Conservation (phyloP, 1,284 basidiomycete genomes). For the Quambalaria eucalypti region DNA sequence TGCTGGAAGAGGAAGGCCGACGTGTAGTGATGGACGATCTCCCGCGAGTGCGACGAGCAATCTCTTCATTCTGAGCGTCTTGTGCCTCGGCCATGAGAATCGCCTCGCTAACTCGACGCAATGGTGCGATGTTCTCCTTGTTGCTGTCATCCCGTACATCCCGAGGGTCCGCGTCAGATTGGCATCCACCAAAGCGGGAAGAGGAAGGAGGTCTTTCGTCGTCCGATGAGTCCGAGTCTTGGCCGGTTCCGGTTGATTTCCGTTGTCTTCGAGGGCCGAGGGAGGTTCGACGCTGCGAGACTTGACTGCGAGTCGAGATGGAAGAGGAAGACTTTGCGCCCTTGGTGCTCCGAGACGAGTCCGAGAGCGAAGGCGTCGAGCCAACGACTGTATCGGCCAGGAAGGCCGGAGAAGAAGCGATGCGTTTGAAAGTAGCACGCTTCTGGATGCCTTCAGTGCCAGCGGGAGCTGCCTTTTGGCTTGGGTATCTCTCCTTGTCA, state of each 20-base stretch:
- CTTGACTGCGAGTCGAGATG: not conserved
- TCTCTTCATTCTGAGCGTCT: conserved; percentile 22
- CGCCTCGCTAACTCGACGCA: conserved; percentile 19
- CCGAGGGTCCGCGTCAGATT: not conserved
- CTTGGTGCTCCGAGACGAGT: not conserved
- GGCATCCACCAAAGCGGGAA: conserved; percentile 25
- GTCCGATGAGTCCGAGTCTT: conserved; percentile 1
- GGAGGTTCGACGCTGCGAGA: not conserved
- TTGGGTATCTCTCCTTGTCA: too few relatives aligned
- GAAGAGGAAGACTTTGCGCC: not conserved
- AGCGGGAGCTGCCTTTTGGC: too few relatives aligned
- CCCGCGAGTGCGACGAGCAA: conserved; percentile 20
- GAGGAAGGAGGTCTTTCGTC: conserved; percentile 1
- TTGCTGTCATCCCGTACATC: conserved; percentile 36
- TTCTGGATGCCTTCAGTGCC: too few relatives aligned
- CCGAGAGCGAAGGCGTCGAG: too few relatives aligned
- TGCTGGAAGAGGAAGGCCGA: conserved; percentile 18
- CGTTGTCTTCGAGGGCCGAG: not conserved
- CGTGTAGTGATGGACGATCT: conserved; percentile 3
- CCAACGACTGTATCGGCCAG: too few relatives aligned
- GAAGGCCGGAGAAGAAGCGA: not conserved
- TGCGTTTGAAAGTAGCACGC: not conserved
- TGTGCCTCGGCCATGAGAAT: conserved; percentile 7
- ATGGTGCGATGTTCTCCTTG: conserved; percentile 44
- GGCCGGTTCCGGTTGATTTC: not conserved